A percentile compares a stretch with the other conserved stretches of the same genome.
Evolutionary conservation across 1,284 basidiomycete genomes (phyloP).

Genomic region (Austropuccinia psidii): DNA sequence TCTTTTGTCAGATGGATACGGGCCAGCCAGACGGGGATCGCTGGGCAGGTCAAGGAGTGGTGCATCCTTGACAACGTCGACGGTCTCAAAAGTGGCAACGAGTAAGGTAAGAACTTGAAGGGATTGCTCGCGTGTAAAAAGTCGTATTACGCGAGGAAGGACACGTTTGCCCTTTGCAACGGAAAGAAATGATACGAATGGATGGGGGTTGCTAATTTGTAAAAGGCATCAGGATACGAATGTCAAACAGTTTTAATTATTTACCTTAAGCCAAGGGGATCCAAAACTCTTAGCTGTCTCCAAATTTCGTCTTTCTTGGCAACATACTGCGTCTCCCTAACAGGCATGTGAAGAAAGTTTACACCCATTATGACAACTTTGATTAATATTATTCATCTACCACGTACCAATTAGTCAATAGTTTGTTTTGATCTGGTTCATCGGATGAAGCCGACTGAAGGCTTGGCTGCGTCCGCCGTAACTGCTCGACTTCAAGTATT

Average conservation of each 20-base stretch:
- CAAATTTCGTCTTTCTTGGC: slow-evolving; percentile 65
- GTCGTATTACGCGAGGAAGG: slow-evolving; percentile 78
- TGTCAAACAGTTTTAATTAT: slow-evolving; percentile 44
- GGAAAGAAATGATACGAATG: slow-evolving; percentile 84
- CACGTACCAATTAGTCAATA: slow-evolving; percentile 38
- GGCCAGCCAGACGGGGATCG: slow-evolving; percentile 30
- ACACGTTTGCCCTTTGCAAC: slow-evolving; percentile 89
- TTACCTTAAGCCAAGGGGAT: slow-evolving; percentile 80
- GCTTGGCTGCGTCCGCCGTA: slow-evolving; percentile 67
- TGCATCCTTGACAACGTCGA: slow-evolving; percentile 77
- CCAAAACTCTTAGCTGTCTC: slow-evolving; percentile 73
- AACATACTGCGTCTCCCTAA: slow-evolving; percentile 60
- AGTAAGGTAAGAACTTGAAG: slow-evolving; percentile 82
- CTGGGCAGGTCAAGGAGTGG: slow-evolving; percentile 50
- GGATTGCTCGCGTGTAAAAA: slow-evolving; percentile 69
- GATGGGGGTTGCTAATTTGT: slow-evolving; percentile 70
- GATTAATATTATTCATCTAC: too few relatives aligned
- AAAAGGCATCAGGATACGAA: slow-evolving; percentile 29
- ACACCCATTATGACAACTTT: too few relatives aligned
- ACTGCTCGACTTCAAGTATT: slow-evolving; percentile 75
- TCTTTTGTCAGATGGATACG: slow-evolving; percentile 37
- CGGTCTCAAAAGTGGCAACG: slow-evolving; percentile 83
- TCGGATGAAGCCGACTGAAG: slow-evolving; percentile 44
- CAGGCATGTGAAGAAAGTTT: too few relatives aligned
- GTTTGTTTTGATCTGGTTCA: slow-evolving; percentile 32